These are phyloP conservation scores for Limnomonas spitsbergensis DNA, from an alignment of 139 green algal species.

Conservation along the genomic window DNA sequence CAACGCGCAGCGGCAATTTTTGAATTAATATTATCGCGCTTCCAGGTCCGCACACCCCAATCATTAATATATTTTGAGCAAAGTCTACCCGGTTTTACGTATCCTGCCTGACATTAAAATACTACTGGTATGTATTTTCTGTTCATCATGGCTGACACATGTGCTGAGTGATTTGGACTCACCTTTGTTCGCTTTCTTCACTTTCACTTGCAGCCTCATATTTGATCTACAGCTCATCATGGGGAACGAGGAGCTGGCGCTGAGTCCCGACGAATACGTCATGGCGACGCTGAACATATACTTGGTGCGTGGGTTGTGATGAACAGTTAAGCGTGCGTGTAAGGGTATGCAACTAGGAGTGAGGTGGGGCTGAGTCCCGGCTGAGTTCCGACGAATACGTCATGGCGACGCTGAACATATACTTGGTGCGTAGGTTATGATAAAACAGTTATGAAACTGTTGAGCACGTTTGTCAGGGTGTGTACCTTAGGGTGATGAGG, in stretches of 20 bases:
- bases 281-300: conserved; percentile 47
- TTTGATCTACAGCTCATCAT: conserved; percentile 14
- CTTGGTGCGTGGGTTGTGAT: conserved; percentile 12
- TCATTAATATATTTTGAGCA: too few relatives aligned
- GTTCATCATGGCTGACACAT: too few relatives aligned
- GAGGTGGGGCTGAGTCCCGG: neutral
- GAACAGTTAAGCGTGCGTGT: neutral
- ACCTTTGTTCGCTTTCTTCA: too few relatives aligned
- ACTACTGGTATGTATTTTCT: too few relatives aligned
- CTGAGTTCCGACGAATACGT: conserved; percentile 43
- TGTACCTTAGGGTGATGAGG: too few relatives aligned
- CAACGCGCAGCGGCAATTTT: too few relatives aligned
- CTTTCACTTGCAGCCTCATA: conserved; percentile 10
- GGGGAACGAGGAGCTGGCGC: conserved; percentile 19
- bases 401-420: conserved; percentile 39
- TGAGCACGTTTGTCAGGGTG: neutral
- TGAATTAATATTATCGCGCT: too few relatives aligned
- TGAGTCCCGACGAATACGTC: conserved; percentile 47
- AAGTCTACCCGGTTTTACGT: too few relatives aligned
- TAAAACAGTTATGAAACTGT: neutral
- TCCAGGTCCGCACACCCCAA: too few relatives aligned
- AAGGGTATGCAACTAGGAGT: neutral
- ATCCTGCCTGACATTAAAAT: too few relatives aligned
- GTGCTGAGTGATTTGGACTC: too few relatives aligned
- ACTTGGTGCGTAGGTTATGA: too few relatives aligned